Percentiles rank a stretch among this genome's conserved stretches.
phyloP scores from a whole-genome alignment of 441 rosid genomes.

The Cnidoscolus chayamansa region DNA sequence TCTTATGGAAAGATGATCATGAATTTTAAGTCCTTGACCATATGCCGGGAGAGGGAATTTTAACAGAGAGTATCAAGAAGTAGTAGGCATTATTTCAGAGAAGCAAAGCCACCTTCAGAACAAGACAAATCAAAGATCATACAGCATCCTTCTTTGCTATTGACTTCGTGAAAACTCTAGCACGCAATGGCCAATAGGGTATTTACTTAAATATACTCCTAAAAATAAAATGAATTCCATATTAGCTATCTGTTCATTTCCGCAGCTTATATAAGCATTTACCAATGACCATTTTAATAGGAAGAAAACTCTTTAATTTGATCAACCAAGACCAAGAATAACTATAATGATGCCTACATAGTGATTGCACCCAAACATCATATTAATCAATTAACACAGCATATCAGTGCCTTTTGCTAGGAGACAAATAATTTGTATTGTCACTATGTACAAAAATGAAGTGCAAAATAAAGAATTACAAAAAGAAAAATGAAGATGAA shows the following conservation, averaged over 20 bases:
- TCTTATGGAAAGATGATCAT: too few relatives aligned
- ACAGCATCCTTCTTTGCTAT: too few relatives aligned
- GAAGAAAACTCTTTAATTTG: background rate
- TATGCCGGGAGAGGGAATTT: too few relatives aligned
- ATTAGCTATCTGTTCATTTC: background rate
- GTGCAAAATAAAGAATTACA: constrained; percentile 33
- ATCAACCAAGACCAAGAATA: background rate
- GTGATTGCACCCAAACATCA: background rate
- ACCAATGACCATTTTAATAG: background rate
- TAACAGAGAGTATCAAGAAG: too few relatives aligned
- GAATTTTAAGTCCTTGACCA: too few relatives aligned
- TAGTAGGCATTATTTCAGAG: too few relatives aligned
- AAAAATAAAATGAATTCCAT: background rate
- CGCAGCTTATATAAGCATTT: background rate
- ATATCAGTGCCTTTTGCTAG: constrained; percentile 28
- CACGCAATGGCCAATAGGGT: background rate
- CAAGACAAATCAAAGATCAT: too few relatives aligned
- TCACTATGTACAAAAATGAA: constrained; percentile 43
- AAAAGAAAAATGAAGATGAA: constrained; percentile 10
- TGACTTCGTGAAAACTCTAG: too few relatives aligned
- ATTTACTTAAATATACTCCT: background rate
- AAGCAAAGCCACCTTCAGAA: too few relatives aligned
- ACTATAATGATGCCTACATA: background rate
- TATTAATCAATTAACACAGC: constrained; percentile 15
- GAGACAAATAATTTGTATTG: constrained; percentile 23